Conservation (phyloP, 2,329 filamentous ascomycete genomes). For the Lachnellula hyalina region DNA sequence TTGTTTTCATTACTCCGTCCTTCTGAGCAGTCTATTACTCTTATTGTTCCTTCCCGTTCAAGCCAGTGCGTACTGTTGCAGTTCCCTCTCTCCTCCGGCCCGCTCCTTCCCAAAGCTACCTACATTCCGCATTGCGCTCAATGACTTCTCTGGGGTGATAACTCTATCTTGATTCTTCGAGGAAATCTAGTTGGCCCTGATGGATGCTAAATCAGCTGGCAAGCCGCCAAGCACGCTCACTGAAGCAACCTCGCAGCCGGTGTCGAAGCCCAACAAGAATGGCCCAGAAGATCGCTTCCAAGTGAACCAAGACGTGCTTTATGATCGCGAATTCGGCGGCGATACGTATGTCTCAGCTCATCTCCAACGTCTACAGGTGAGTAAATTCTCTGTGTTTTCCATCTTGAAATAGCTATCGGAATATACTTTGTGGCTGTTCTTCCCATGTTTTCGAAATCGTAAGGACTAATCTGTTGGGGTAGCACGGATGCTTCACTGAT, state of each 20-base stretch:
- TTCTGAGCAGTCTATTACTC: neutral
- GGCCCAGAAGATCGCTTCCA: conserved; percentile 19
- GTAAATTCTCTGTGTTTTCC: too few species aligned
- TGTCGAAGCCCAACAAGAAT: conserved; percentile 11
- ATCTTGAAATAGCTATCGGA: too few species aligned
- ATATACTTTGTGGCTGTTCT: too few species aligned
- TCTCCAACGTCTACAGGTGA: conserved; percentile 37
- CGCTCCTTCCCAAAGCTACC: neutral
- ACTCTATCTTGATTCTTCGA: too few species aligned
- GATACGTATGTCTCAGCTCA: conserved; percentile 45
- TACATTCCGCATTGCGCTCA: neutral
- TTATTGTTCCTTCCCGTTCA: neutral
- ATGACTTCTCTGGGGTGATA: too few species aligned
- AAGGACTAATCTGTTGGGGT: conserved; percentile 13
- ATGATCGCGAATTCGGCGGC: conserved; percentile 43
- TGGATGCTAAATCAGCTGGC: neutral
- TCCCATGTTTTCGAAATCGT: too few species aligned
- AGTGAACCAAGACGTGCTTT: conserved; percentile 39
- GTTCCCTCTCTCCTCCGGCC: neutral
- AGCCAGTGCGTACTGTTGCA: neutral
- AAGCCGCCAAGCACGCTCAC: neutral
- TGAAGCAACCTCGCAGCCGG: neutral
- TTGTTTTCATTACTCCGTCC: neutral
- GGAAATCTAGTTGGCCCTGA: neutral
- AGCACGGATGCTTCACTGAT: conserved; percentile 43